Conservation (phyloP, 140 eudicot species). For the Erigeron philadelphicus region DNA sequence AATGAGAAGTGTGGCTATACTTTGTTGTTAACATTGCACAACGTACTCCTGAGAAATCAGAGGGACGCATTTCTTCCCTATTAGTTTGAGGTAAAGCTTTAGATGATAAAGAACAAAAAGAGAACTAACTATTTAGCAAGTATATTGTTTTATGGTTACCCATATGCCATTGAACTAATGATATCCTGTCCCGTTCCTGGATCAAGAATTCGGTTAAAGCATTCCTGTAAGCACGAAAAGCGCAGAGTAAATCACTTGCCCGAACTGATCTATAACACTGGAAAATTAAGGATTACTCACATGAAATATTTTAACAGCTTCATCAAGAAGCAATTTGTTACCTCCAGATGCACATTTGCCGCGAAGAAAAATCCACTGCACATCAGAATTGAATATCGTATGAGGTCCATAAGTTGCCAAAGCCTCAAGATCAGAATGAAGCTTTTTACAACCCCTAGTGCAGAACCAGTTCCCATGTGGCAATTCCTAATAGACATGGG, state of each 20-base stretch:
- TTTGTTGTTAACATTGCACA: background rate
- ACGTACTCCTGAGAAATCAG: background rate
- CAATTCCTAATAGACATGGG: slow-evolving; percentile 43
- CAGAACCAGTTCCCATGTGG: slow-evolving; percentile 82
- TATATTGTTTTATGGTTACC: slow-evolving; percentile 40
- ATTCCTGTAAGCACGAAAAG: slow-evolving; percentile 41
- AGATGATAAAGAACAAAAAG: background rate
- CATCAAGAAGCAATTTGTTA: slow-evolving; percentile 43
- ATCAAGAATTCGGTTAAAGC: slow-evolving; percentile 70
- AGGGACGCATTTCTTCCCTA: background rate
- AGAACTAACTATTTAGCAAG: slow-evolving; percentile 6
- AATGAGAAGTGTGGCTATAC: background rate
- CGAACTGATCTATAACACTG: background rate
- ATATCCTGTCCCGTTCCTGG: slow-evolving; percentile 51
- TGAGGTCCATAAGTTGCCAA: slow-evolving; percentile 45
- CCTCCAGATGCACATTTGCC: slow-evolving; percentile 55
- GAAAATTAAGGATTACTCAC: slow-evolving; percentile 39
- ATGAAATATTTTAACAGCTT: slow-evolving; percentile 70
- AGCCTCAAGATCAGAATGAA: slow-evolving; percentile 46
- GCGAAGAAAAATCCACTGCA: slow-evolving; percentile 62
- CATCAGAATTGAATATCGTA: slow-evolving; percentile 46
- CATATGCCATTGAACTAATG: slow-evolving; percentile 69
- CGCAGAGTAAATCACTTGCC: slow-evolving; percentile 2
- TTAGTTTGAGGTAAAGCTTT: background rate
- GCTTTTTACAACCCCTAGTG: slow-evolving; percentile 40